Percentiles rank a stretch among this genome's conserved stretches.
These are phyloP conservation scores for Allomyces macrogynus DNA, from an alignment of 192 early-diverging fungal species.

Conservation along the genomic window DNA sequence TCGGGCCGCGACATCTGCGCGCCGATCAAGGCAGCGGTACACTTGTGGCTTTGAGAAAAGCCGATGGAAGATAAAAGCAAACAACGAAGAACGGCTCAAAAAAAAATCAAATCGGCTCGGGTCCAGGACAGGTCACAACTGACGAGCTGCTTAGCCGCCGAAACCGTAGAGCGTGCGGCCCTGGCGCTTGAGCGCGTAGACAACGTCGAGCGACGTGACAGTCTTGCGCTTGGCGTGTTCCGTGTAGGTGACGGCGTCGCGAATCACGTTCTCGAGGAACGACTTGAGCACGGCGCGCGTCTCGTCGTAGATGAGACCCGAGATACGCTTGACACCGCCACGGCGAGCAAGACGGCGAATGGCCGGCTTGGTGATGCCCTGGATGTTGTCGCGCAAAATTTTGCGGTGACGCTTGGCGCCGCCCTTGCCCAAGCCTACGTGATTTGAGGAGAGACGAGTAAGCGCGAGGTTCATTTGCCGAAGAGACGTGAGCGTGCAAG, in stretches of 20 bases:
- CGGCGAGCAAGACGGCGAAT: constrained; percentile 97
- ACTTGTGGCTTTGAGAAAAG: constrained; percentile 4
- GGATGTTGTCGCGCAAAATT: constrained; percentile 96
- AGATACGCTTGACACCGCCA: constrained; percentile 99
- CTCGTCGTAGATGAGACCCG: constrained; percentile 98
- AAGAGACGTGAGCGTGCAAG: too few species aligned
- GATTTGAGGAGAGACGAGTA: too few species aligned
- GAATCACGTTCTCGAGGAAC: constrained; percentile 98
- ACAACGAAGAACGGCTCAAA: neutral
- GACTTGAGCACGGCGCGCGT: constrained; percentile 93
- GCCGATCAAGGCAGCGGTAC: too few species aligned
- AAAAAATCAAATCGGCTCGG: too few species aligned
- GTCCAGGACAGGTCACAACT: too few species aligned
- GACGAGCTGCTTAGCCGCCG: constrained; percentile 35
- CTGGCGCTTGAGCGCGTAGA: constrained; percentile 95
- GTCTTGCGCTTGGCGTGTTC: constrained; percentile 99
- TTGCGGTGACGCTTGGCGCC: constrained; percentile 99
- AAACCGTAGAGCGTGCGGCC: constrained; percentile 84
- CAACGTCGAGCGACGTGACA: constrained; percentile 97
- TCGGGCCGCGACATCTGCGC: too few species aligned
- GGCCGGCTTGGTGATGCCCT: constrained; percentile 93
- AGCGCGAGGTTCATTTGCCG: too few species aligned
- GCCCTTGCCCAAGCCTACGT: constrained; percentile 74
- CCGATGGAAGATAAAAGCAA: constrained; percentile 1
- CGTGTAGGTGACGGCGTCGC: constrained; percentile 97